Conservation (phyloP, 2,329 filamentous ascomycete genomes). For the Pochonia chlamydosporia region DNA sequence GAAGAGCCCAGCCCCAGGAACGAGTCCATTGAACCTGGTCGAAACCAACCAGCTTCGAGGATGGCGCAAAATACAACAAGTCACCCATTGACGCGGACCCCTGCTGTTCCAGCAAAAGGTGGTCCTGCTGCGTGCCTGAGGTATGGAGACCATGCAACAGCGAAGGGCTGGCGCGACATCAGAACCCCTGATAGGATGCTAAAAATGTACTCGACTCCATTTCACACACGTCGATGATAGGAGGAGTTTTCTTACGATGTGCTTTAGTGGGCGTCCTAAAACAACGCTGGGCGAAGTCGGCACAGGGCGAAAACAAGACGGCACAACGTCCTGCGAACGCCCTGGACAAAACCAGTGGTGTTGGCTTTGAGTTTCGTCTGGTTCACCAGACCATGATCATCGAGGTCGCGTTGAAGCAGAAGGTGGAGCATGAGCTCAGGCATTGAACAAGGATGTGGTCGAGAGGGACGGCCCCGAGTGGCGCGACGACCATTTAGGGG, state of each 20-base stretch:
- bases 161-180: neutral
- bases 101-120: neutral
- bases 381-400: no score
- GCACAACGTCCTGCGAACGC: no score
- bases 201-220: constrained; percentile 2
- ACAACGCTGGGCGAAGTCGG: neutral
- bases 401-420: neutral
- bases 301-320: no score
- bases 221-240: neutral
- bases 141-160: neutral
- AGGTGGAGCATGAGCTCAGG: constrained; percentile 4
- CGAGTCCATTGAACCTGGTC: no score
- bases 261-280: neutral
- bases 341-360: no score
- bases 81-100: neutral
- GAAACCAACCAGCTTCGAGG: neutral
- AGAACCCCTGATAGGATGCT: constrained; percentile 2
- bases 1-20: no score
- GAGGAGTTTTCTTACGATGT: neutral
- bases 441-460: neutral
- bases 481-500: constrained; percentile 2
- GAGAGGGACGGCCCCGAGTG: constrained; percentile 1
- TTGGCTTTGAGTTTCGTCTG: no score
- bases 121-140: neutral
- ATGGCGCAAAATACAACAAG: no score